Evolutionary conservation across 305 asterid genomes (phyloP), one percentile per base, ranked within the genome.

Genomic region (Lippia alba): DNA sequence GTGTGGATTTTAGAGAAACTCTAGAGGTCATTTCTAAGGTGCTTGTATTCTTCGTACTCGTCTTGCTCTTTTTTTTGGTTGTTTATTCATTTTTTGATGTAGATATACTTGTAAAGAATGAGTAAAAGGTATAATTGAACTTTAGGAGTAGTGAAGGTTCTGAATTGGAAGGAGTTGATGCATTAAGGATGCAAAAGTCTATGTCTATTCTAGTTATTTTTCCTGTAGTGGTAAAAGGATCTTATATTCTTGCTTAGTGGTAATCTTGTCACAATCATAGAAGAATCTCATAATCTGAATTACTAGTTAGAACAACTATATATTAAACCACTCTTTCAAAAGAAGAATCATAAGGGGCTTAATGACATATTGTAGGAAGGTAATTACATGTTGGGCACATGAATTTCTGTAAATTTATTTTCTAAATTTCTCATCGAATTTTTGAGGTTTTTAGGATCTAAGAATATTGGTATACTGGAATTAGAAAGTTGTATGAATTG

Each of bases 1-100:
- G 94, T 60, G 90, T 82, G 58, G 94, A 89, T 84, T 89, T 89
- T 81, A 89, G 82, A 79, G 96, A 89, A 80, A 89, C 96, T 0
- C 91, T 94, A 69, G 96, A 87, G 70, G 91, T 84, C 81, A 87
- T 87, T 72, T 93, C 96, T 34, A 89, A 89, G 96, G 93, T 85
- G 8, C 40, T 45, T 46, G 20, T 71, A 19, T 32, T 63, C 60
- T 32, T 63, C 60, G 8, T 57, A 33, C 15, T 59, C 6, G 64
- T 72, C 73, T 4, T 12, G 16, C 51, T 32, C 10, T 44, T 44
- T 44, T 61, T 3, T 20, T 61, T n/a, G n/a, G n/a, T n/a, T n/a
- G n/a, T n/a, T 4, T 17, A 18, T 70, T 49, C 6, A 2, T 46
- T 71, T 65, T 24, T 3, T 24, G 30, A 24, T 24, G 30, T 24